Conservation (phyloP, 148 eudicot genomes). For the Heliosperma pusillum region DNA sequence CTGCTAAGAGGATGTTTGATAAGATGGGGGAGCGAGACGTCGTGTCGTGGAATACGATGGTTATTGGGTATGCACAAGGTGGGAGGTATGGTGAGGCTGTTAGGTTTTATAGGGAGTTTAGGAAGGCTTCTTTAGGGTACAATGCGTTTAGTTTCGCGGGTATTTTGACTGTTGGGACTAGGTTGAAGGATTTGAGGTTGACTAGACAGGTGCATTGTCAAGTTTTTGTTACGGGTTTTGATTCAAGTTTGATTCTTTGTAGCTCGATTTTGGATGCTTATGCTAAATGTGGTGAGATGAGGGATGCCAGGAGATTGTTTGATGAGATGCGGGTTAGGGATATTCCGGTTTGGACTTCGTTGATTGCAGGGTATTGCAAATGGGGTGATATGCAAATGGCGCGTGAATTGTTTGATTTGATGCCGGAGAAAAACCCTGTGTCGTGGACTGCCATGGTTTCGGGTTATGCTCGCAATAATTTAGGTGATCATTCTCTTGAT, state of each 20-base stretch:
- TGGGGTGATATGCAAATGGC: conserved; percentile 78
- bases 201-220: conserved; percentile 70
- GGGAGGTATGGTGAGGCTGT: conserved; percentile 47
- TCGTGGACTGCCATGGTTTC: conserved; percentile 79
- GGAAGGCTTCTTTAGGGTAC: conserved; percentile 37
- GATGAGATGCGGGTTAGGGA: conserved; percentile 62
- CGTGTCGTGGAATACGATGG: conserved; percentile 84
- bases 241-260: conserved; percentile 52
- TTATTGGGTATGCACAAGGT: conserved; percentile 55
- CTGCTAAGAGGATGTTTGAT: conserved; percentile 59
- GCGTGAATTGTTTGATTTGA: conserved; percentile 49
- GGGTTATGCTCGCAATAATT: conserved; percentile 61
- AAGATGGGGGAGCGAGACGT: conserved; percentile 58
- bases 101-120: conserved; percentile 49
- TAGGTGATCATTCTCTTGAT: conserved; percentile 49
- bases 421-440: conserved; percentile 68
- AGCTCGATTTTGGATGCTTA: conserved; percentile 81
- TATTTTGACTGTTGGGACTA: conserved; percentile 58
- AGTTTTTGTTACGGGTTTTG: conserved; percentile 53
- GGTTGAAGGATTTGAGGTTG: conserved; percentile 47
- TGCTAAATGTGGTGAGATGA: conserved; percentile 55
- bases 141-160: conserved; percentile 80
- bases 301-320: conserved; percentile 61
- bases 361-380: conserved; percentile 72
- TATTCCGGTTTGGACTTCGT: conserved; percentile 69